A percentile compares a stretch with the other conserved stretches of the same genome.
Evolutionary conservation across 2,329 filamentous ascomycete species (phyloP).

Genomic region (Penicillium sp.): DNA sequence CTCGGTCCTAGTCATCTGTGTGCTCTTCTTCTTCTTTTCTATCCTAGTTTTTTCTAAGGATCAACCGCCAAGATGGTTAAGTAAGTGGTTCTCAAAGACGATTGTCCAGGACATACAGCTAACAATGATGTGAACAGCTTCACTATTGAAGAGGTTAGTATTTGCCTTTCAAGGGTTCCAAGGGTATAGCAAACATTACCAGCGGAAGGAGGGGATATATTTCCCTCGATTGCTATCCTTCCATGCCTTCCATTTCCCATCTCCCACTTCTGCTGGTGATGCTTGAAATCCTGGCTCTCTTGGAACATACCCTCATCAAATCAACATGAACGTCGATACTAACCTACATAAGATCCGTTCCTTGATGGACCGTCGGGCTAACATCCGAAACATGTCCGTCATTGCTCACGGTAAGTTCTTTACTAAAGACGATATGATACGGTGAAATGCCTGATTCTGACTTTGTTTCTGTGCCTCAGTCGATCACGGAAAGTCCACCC

Average conservation of each 20-base stretch:
- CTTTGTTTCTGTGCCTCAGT: constrained; percentile 49
- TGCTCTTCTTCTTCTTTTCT: constrained; percentile 36
- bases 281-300: not conserved
- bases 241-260: not conserved
- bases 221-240: not conserved
- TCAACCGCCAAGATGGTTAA: constrained; percentile 97
- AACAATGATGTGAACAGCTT: constrained; percentile 62
- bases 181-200: not conserved
- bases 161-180: not conserved
- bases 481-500: constrained; percentile 99
- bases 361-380: constrained; percentile 55
- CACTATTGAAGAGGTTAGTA: constrained; percentile 83
- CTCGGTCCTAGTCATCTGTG: constrained; percentile 46
- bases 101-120: not conserved
- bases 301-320: not conserved
- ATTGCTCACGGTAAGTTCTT: constrained; percentile 81
- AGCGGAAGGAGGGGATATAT: not conserved
- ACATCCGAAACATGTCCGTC: constrained; percentile 96
- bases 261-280: not conserved
- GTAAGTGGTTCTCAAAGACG: constrained; percentile 62
- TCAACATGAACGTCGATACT: constrained; percentile 21
- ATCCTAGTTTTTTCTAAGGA: constrained; percentile 37
- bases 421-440: not conserved
- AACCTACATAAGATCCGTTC: constrained; percentile 40
- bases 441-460: constrained; percentile 8